Percentiles rank a stretch among this genome's conserved stretches.
Conservation (phyloP, 2,329 filamentous ascomycete genomes). For the Exserohilum rostratum region DNA sequence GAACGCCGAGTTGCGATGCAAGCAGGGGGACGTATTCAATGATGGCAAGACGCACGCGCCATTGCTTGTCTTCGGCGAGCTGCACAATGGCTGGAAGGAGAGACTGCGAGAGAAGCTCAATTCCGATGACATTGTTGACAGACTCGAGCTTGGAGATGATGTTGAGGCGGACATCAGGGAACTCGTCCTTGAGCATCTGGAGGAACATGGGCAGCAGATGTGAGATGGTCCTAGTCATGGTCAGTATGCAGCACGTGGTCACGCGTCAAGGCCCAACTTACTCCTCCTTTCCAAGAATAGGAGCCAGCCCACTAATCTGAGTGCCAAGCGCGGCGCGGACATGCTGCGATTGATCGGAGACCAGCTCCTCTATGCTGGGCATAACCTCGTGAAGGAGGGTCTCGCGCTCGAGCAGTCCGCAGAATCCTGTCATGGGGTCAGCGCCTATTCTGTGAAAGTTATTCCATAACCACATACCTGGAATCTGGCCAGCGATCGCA, state of each 20-base stretch:
- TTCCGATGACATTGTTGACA: slow-evolving; percentile 98
- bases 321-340: slow-evolving; percentile 94
- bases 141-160: slow-evolving; percentile 99
- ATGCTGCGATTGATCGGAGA: slow-evolving; percentile 95
- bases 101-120: slow-evolving; percentile 94
- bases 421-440: slow-evolving; percentile 72
- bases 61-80: slow-evolving; percentile 98
- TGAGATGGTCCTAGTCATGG: slow-evolving; percentile 75
- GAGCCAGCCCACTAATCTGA: slow-evolving; percentile 94
- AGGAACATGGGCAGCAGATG: slow-evolving; percentile 98
- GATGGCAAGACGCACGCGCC: slow-evolving; percentile 95
- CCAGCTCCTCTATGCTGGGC: slow-evolving; percentile 93
- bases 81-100: slow-evolving; percentile 97
- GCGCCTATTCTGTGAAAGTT: slow-evolving; percentile 16
- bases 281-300: slow-evolving; percentile 98
- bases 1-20: slow-evolving; percentile 91
- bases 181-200: slow-evolving; percentile 99
- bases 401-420: slow-evolving; percentile 82
- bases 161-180: slow-evolving; percentile 95
- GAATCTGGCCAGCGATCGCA: slow-evolving; percentile 95
- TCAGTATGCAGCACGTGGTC: slow-evolving; percentile 33
- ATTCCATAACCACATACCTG: slow-evolving; percentile 57
- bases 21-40: slow-evolving; percentile 99
- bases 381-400: slow-evolving; percentile 95
- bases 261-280: slow-evolving; percentile 56